phyloP scores from a whole-genome alignment of 441 rosid species.

The Kokia cookei region DNA sequence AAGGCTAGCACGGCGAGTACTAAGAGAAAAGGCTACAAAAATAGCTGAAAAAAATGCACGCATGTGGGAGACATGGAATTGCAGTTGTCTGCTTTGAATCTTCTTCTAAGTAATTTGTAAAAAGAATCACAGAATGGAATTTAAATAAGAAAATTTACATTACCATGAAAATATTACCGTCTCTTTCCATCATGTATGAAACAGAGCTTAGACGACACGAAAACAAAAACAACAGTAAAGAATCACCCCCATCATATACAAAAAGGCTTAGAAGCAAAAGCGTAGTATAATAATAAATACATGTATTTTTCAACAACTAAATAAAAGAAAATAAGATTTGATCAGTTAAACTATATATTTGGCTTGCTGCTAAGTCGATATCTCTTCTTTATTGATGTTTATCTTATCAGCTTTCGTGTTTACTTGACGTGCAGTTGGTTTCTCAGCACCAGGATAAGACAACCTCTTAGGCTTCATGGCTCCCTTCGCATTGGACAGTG shows the following conservation, averaged over 20 bases:
- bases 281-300: background rate
- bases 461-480: constrained; percentile 47
- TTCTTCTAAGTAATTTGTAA: background rate
- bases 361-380: constrained; percentile 13
- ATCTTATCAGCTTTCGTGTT: constrained; percentile 21
- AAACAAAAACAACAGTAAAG: background rate
- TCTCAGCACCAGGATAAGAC: constrained; percentile 56
- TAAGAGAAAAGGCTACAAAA: background rate
- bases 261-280: background rate
- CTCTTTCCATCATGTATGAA: background rate
- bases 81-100: background rate
- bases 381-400: constrained; percentile 12
- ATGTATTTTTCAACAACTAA: background rate
- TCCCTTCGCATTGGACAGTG: constrained; percentile 31
- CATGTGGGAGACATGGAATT: background rate
- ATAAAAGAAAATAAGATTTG: background rate
- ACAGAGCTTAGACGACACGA: background rate
- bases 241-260: constrained; percentile 14
- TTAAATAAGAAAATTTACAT: constrained; percentile 13
- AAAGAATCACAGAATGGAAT: background rate
- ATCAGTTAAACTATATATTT: background rate
- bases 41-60: background rate
- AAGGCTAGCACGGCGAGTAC: background rate
- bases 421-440: constrained; percentile 20
- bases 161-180: constrained; percentile 4